Base-by-base conservation (phyloP, 106 monocot genomes). In the Xerophyta viscosa region DNA sequence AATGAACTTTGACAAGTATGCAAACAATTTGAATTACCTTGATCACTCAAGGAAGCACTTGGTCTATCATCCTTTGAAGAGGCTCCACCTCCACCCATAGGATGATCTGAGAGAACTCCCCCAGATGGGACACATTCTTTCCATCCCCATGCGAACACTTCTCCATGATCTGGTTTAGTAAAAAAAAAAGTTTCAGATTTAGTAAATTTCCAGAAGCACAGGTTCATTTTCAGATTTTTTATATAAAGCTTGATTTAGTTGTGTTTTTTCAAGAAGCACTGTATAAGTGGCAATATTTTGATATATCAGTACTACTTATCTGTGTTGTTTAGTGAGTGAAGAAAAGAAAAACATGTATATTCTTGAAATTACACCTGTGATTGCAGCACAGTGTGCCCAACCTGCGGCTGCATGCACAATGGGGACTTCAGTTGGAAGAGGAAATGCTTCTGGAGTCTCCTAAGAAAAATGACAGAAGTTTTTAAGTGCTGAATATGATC, bases 71-170 rank as follows among this genome's bases (percentile, higher is more conserved):
- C 89, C 56, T 76, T 88, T n/a, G n/a, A n/a, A n/a, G n/a, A n/a
- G n/a, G n/a, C n/a, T n/a, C n/a, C n/a, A n/a, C n/a, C n/a, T n/a
- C n/a, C n/a, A n/a, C n/a, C n/a, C n/a, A n/a, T n/a, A 43, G 51
- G 29, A n/a, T 74, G 74, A n/a, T 76, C 75, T 56, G 44, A 69
- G 48, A 76, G 28, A 24, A 66, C 37, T 61, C 77, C 74, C 13
- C 72, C 71, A 57, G 86, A 72, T 63, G 98, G 98, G 36, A 98
- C 90, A 61, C 98, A 98, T 51, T 98, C 98, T 64, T 90, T 98
- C 98, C 98, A 98, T 18, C 98, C 98, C 96, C 98, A 98, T 27
- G 86, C 71, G 71, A 77, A 98, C n/a, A 86, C 79, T 43, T 98
- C 86, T 60, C 89, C 90, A 41, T 55, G 20, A 53, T 54, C 98